Conservation (phyloP, 371 early-diverging fungal genomes). For the Circinella umbellata region DNA sequence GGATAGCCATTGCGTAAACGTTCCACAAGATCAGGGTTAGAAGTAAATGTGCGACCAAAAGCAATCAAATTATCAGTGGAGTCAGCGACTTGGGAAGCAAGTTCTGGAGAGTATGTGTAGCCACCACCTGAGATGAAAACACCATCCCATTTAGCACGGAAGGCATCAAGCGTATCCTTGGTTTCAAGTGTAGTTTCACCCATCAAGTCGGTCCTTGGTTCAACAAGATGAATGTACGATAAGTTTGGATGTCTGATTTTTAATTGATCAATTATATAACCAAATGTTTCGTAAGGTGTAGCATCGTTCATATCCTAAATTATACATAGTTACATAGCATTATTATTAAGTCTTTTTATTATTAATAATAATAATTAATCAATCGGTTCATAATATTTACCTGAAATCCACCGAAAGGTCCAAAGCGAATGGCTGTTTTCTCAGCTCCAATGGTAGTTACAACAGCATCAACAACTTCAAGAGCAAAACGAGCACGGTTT, state of each 20-base stretch:
- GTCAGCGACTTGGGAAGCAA: conserved; percentile 24
- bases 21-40: conserved; percentile 40
- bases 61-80: conserved; percentile 29
- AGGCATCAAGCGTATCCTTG: conserved; percentile 22
- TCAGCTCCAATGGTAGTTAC: conserved; percentile 13
- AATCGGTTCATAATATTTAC: not conserved
- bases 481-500: conserved; percentile 54
- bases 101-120: conserved; percentile 19
- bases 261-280: conserved; percentile 21
- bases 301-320: conserved; percentile 32
- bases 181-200: not conserved
- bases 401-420: conserved; percentile 21
- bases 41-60: conserved; percentile 35
- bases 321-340: not conserved
- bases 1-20: conserved; percentile 28
- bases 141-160: conserved; percentile 36
- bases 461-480: conserved; percentile 49
- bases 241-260: conserved; percentile 27
- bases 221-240: conserved; percentile 40
- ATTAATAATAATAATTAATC: not conserved
- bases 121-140: conserved; percentile 34
- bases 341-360: not conserved
- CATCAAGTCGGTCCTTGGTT: conserved; percentile 24
- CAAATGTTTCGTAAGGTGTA: conserved; percentile 40
- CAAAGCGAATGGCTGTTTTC: conserved; percentile 20